Evolutionary conservation across 176 grass and related monocot species (phyloP).

Genomic region (Zea mays): DNA sequence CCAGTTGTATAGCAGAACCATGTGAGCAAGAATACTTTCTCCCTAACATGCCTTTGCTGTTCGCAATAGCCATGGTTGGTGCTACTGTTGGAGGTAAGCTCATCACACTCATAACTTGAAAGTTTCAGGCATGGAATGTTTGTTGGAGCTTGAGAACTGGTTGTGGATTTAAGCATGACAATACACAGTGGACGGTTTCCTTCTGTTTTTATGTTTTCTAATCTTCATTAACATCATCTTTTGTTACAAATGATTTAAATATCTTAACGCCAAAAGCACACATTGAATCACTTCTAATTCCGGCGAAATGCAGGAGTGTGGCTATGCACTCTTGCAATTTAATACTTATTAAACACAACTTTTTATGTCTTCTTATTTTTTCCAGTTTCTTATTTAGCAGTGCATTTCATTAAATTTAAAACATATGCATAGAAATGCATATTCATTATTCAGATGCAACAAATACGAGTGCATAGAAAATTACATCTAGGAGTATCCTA

Average conservation of each 20-base stretch:
- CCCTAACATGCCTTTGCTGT: constrained; percentile 85
- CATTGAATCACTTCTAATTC: not conserved
- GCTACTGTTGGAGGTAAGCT: constrained; percentile 93
- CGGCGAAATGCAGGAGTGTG: not conserved
- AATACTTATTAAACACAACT: not conserved
- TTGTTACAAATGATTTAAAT: not conserved
- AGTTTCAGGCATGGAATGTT: not conserved
- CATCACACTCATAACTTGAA: not conserved
- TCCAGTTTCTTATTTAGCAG: not conserved
- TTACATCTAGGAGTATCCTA: not conserved
- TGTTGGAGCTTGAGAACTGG: not conserved
- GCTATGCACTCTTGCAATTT: not conserved
- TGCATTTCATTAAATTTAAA: not conserved
- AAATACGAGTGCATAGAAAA: not conserved
- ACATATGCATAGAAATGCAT: not conserved
- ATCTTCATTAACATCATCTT: not conserved
- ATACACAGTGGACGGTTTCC: not conserved
- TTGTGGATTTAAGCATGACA: not conserved
- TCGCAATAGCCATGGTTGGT: constrained; percentile 89
- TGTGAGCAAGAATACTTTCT: constrained; percentile 74
- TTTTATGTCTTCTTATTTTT: not conserved
- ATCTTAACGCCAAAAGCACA: not conserved
- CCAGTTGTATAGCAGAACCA: constrained; percentile 69
- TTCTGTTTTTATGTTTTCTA: not conserved
- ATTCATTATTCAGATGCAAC: not conserved